phyloP scores from a whole-genome alignment of 2,329 filamentous ascomycete species.

The Talaromyces rugulosus region DNA sequence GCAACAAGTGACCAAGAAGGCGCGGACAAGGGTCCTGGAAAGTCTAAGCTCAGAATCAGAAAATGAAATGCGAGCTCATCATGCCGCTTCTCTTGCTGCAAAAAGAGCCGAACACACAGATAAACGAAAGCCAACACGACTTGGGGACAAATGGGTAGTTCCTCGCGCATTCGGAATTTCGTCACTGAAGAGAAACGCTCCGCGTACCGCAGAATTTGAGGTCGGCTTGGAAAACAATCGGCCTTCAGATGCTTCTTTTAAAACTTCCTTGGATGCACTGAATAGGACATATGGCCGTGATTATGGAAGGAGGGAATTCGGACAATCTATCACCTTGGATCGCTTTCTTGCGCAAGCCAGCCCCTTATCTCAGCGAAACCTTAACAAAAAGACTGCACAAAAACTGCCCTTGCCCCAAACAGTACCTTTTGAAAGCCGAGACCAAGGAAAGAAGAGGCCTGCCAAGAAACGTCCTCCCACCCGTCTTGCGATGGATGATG shows the following conservation, averaged over 20 bases:
- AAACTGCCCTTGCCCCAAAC: neutral
- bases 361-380: constrained; percentile 4
- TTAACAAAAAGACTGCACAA: neutral
- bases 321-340: constrained; percentile 28
- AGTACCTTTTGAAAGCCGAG: neutral
- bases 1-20: neutral
- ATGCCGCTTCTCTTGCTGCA: neutral
- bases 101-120: constrained; percentile 3
- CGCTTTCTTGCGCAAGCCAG: constrained; percentile 29
- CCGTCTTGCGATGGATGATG: constrained; percentile 2
- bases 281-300: constrained; percentile 26
- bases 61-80: neutral
- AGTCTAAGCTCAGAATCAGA: constrained; percentile 6
- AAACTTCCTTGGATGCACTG: constrained; percentile 28
- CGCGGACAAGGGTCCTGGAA: neutral
- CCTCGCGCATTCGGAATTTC: constrained; percentile 31
- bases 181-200: constrained; percentile 30
- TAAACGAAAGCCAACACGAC: neutral
- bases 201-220: constrained; percentile 32
- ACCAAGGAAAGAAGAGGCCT: neutral
- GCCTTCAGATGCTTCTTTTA: constrained; percentile 24
- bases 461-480: constrained; percentile 22
- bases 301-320: constrained; percentile 13
- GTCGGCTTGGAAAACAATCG: constrained; percentile 13
- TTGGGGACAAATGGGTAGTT: constrained; percentile 29